Percentiles rank a stretch among this genome's conserved stretches.
phyloP scores from a whole-genome alignment of 257 asterid genomes.

The Buddleja alternifolia region DNA sequence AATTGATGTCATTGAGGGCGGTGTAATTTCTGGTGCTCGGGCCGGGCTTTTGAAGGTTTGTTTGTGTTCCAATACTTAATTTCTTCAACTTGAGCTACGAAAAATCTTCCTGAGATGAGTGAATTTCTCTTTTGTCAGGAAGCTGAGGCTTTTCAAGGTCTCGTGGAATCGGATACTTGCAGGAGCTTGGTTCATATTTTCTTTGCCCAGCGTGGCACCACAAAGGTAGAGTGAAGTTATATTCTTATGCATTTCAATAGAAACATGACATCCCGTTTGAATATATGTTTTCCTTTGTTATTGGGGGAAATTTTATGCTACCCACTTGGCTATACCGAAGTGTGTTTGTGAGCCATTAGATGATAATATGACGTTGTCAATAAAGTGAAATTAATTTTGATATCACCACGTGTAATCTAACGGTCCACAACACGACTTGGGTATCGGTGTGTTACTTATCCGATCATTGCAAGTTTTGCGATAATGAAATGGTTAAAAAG shows the following conservation, averaged over 20 bases:
- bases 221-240: conserved; percentile 53
- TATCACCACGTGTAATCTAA: no score
- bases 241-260: not conserved
- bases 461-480: no score
- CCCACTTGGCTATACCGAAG: no score
- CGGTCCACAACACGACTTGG: no score
- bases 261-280: not conserved
- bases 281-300: not conserved
- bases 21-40: conserved; percentile 77
- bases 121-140: conserved; percentile 55
- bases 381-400: no score
- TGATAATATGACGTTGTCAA: no score
- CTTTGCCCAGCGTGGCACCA: conserved; percentile 96
- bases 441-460: no score
- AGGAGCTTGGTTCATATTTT: conserved; percentile 92
- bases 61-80: conserved; percentile 23
- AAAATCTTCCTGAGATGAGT: conserved; percentile 4
- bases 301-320: no score
- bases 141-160: conserved; percentile 81
- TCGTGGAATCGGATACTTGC: conserved; percentile 79
- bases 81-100: not conserved
- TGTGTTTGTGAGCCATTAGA: no score
- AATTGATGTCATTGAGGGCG: conserved; percentile 93
- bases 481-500: no score
- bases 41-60: conserved; percentile 91